Evolutionary conservation across 1,139 yeast species (phyloP), one percentile per base, ranked within the genome.

Genomic region (Kodamaea anthophila): DNA sequence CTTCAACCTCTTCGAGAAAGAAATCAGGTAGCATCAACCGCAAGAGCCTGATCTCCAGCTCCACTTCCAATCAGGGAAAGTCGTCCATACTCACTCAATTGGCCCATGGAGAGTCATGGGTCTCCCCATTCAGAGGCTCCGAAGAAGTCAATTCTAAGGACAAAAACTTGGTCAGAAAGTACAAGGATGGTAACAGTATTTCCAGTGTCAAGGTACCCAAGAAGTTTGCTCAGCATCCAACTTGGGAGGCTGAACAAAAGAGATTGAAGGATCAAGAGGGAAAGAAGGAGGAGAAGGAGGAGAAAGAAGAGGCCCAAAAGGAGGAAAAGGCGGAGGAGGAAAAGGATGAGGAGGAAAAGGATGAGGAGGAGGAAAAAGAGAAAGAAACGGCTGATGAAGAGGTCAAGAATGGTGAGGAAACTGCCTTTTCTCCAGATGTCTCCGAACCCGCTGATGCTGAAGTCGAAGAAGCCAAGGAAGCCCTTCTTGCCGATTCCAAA

Each of bases 91-190:
- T 65, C 46, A 65, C 64, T 47, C 51, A 61, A 43, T 58, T 63
- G 51, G 49, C 69, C 12, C 42, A 58, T 21, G 52, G 59, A 25
- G 51, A 58, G 15, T 47, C 56, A 5, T 72, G 77, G 77, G 63
- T 66, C 9, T 70, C 77, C 5, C 77, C 77, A 6, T 72, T 72
- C 39, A 64, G 78, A 49, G 46, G 51, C 18, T 13, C 26, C 6
- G 18, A 24, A 15, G 33, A 31, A 5, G 21, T 15, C 9, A 30
- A 26, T 11, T 33, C 46, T 13, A 32, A 35, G 33, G 35, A 40
- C 28, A 55, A 53, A 44, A 52, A 57, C 32, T 51, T 55, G 37
- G 48, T 56, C 37, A 58, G 65, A 38, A 58, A 60, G 39, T 43
- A 37, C 37, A 54, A 55, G 39, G 58, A 59, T 10, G 48, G 53